Evolutionary conservation across 2,329 filamentous ascomycete genomes (phyloP), one percentile per base, ranked within the genome.

Genomic region (Cladophialophora yegresii): DNA sequence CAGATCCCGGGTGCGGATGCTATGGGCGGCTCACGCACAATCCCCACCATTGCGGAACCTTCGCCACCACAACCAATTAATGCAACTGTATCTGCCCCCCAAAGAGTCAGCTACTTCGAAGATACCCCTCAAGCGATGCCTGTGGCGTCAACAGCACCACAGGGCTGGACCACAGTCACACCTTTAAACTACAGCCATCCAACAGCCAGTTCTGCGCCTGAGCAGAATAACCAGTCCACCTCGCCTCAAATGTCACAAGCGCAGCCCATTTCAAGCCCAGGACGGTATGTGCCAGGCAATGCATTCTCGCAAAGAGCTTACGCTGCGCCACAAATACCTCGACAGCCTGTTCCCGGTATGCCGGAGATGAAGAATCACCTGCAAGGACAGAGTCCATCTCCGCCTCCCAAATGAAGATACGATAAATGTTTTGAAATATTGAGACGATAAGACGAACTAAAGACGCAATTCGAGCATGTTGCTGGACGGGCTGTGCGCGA

Each of bases 291-390:
- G 12, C 67, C 69, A 12, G 69, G 69, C 23, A 72, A 72, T 66
- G 69, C 71, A 6, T 72, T 72, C 57, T 66, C 69, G 13, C 70
- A 70, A 56, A 65, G 69, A 57, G 61, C 62, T 8, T 65, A 65
- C 43, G 58, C 64, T 22, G 32, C 57, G 28, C 58, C 57, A 26
- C 61, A 60, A 26, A 40, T 63, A 6, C 50, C 60, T 13, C 58
- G 68, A 59, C 49, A 36, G 47, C 69, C 67, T 3, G 67, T 70
- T 3, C 66, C 70, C 6, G 69, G 67, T 10, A 69, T 70, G 61
- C 57, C 62, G 16, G 65, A 70, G 53, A 66, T 71, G 67, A 70
- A 69, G 63, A 64, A 59, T 50, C 57, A 55, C 23, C 36, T 59
- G 20, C 58, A 64, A 30, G 20, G 10, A 22, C 54, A 53, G 20